Evolutionary conservation across 352 stramenopile species (phyloP).

Genomic region (Elongisporangium anandrum): DNA sequence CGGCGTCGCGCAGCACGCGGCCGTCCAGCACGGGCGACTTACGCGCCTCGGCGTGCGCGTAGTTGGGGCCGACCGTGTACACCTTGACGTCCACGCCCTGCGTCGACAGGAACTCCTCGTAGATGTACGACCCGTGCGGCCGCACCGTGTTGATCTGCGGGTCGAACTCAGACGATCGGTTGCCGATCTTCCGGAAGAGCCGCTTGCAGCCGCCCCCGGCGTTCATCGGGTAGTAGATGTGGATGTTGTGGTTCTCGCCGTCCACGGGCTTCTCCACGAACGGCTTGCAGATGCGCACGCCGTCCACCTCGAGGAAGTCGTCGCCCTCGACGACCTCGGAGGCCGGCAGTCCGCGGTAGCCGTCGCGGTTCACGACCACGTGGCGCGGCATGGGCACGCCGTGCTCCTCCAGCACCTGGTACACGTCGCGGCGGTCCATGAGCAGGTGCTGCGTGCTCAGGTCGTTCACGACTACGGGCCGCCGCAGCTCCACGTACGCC

Average conservation of each 20-base stretch:
- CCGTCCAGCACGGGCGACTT: constrained; percentile 99
- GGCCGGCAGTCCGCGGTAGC: constrained; percentile 54
- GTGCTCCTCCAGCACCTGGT: constrained; percentile 89
- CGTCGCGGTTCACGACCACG: constrained; percentile 94
- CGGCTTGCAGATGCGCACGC: constrained; percentile 96
- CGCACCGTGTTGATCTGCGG: constrained; percentile 95
- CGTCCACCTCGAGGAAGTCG: constrained; percentile 87
- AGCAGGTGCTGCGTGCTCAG: constrained; percentile 93
- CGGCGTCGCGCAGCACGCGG: constrained; percentile 94
- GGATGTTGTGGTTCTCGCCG: constrained; percentile 99
- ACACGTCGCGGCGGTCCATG: constrained; percentile 95
- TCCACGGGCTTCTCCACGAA: constrained; percentile 99
- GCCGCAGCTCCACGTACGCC: constrained; percentile 93
- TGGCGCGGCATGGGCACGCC: constrained; percentile 94
- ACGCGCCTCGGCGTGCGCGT: constrained; percentile 98
- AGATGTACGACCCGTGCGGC: constrained; percentile 90
- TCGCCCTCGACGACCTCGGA: constrained; percentile 58
- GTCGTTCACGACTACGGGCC: constrained; percentile 97
- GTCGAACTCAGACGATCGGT: constrained; percentile 94
- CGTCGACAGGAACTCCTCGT: constrained; percentile 98
- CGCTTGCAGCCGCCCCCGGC: constrained; percentile 98
- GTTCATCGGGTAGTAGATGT: constrained; percentile 99
- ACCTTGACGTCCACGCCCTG: constrained; percentile 99
- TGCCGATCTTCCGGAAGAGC: constrained; percentile 97
- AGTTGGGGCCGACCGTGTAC: constrained; percentile 98